Evolutionary conservation across 2,329 filamentous ascomycete species (phyloP), one percentile per base, ranked within the genome.

Genomic region (Penicillium sp.): DNA sequence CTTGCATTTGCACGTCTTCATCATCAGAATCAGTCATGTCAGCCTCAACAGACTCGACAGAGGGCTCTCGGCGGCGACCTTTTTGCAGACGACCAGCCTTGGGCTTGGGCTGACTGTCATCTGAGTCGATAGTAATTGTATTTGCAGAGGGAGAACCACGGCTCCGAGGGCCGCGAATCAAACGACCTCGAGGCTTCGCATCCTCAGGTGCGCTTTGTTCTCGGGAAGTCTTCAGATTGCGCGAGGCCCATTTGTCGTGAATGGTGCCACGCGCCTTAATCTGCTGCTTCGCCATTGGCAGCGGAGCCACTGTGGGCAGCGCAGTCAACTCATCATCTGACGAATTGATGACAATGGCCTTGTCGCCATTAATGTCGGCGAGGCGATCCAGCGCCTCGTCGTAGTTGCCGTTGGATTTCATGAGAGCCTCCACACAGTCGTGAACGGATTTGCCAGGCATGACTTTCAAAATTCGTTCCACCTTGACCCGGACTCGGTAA

Each of bases 211-310:
- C 52, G 14, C 61, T 54, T 37, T 69, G 62, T 3, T 59, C 53
- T 10, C 55, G 48, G 11, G 58, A 57, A 29, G 57, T 62, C 61
- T 64, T 64, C 26, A 65, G 31, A 27, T 81, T 81, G 44, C 78
- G 80, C 7, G 79, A 77, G 14, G 78, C 76, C 77, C 82, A 88
- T 67, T 84, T 86, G 59, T 87, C 80, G 58, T 83, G 80, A 55
- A 90, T 85, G 57, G 80, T 81, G 14, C 77, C 78, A 6, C 82
- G 82, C 11, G 77, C 78, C 61, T 84, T 83, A 31, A 87, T 77
- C 50, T 80, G 77, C 61, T 84, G 81, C 64, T 83, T 84, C 70
- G 63, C 81, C 42, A 60, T 61, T 2, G 59, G 64, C 4, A 49
- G 39, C 7, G 53, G 47, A 14, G 54, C 51, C 5, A 47, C 43